Evolutionary conservation across 2,329 filamentous ascomycete species (phyloP), one percentile per base, ranked within the genome.

Genomic region (Cytospora piceicola): DNA sequence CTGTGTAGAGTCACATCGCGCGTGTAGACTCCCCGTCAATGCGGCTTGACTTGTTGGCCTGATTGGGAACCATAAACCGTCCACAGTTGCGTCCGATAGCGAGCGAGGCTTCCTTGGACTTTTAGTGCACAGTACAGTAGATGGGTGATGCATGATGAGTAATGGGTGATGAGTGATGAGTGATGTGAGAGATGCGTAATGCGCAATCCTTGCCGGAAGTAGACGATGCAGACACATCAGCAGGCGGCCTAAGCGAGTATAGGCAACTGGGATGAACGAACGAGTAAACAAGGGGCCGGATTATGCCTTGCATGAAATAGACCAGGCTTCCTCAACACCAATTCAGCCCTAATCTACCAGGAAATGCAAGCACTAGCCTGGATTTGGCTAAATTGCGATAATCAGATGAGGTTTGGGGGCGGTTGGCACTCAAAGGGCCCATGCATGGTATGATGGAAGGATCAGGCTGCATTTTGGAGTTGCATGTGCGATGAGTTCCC

Each of bases 331-430:
- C 57, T 61, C n/a, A 64, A 58, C 65, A 65, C 57, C 65, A 36
- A 42, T 61, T 67, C 65, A 67, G 61, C 65, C 61, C 58, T 66
- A 66, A 42, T 58, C 42, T 67, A 56, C 61, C 65, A 61, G 58
- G 20, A 52, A 14, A 27, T 42, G 58, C 62, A 65, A 39, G 46
- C 53, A 51, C 53, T 58, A 67, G 63, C 46, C 62, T 52, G 39
- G 53, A 55, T 61, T 5, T 36, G 56, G 55, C 11, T 32, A 24
- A 53, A 46, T 29, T 22, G 29, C 46, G 36, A 55, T 49, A 22
- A 22, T 54, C 24, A 51, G 14, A 30, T 57, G 29, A 30, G 42
- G 46, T 63, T 52, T 66, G 64, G 64, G 64, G 64, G 64, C 64
- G 51, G 54, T 63, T 49, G n/a, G 22, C 22, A 46, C 7, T 24